Evolutionary conservation across 176 grass and related monocot genomes (phyloP).

Genomic region (Thalia dealbata): DNA sequence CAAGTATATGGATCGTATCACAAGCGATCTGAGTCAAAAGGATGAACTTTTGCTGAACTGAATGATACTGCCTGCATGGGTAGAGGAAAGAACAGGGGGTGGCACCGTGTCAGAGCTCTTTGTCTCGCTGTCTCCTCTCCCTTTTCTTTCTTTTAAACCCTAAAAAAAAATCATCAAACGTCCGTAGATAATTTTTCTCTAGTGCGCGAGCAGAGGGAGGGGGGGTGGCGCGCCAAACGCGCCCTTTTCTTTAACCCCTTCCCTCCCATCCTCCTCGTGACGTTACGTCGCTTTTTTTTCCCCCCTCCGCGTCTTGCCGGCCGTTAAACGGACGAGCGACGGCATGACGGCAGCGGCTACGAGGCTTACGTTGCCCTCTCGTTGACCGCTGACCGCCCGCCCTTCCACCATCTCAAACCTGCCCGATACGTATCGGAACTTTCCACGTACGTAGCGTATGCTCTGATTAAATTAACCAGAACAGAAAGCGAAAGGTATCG

Average conservation of each 20-base stretch:
- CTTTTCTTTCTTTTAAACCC: no score
- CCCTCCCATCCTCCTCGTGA: background rate
- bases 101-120: background rate
- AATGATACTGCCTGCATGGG: background rate
- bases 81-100: background rate
- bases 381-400: no score
- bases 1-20: background rate
- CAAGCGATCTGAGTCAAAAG: slow-evolving; percentile 2
- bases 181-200: no score
- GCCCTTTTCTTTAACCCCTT: background rate
- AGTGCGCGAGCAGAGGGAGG: no score
- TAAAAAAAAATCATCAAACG: no score
- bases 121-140: background rate
- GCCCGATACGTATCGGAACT: no score
- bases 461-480: no score
- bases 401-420: no score
- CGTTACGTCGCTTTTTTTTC: background rate
- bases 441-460: no score
- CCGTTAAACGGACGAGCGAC: no score
- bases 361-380: background rate
- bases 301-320: background rate
- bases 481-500: no score
- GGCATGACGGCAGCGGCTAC: background rate
- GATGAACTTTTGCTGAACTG: background rate
- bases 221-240: background rate